A percentile compares a stretch with the other conserved stretches of the same genome.
Evolutionary conservation across 495 filamentous ascomycete genomes (phyloP).

Genomic region (Lichenothelia convexa): DNA sequence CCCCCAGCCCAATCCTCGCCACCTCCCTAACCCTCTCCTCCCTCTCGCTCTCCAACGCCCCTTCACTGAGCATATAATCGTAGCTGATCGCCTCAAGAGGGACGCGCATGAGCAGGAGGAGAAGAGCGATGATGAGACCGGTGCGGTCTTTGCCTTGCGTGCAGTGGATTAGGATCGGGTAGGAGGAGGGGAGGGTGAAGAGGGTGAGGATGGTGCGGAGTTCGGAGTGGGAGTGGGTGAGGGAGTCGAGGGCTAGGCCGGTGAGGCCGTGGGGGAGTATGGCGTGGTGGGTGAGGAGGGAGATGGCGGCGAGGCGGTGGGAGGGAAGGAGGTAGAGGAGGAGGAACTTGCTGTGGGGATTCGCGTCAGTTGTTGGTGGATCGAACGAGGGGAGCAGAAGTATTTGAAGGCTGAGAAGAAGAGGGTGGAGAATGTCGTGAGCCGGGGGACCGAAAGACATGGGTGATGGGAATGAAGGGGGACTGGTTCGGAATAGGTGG

Average conservation of each 20-base stretch:
- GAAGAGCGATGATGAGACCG: conserved; percentile 48
- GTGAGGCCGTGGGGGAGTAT: conserved; percentile 50
- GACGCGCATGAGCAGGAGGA: conserved; percentile 39
- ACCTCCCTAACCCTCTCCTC: conserved; percentile 51
- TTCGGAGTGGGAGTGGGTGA: conserved; percentile 43
- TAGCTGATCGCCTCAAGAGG: conserved; percentile 35
- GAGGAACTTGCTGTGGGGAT: too few species aligned
- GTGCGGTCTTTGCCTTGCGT: conserved; percentile 82
- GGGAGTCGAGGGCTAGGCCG: conserved; percentile 43
- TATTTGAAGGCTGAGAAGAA: background rate
- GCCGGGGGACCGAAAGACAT: background rate
- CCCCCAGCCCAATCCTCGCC: conserved; percentile 40
- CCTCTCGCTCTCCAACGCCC: conserved; percentile 39
- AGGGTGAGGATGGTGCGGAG: conserved; percentile 40
- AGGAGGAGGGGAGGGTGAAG: conserved; percentile 19
- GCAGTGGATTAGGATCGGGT: conserved; percentile 57
- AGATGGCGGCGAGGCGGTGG: conserved; percentile 47
- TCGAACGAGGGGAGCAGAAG: too few species aligned
- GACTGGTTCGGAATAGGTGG: too few species aligned
- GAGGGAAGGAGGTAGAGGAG: conserved; percentile 39
- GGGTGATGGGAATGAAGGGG: too few species aligned
- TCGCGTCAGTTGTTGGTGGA: conserved; percentile 27
- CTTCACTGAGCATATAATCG: conserved; percentile 48
- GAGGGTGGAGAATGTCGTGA: background rate
- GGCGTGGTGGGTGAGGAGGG: conserved; percentile 45